phyloP scores from a whole-genome alignment of 768 basidiomycete genomes.

The Hortiboletus flavorubellus region DNA sequence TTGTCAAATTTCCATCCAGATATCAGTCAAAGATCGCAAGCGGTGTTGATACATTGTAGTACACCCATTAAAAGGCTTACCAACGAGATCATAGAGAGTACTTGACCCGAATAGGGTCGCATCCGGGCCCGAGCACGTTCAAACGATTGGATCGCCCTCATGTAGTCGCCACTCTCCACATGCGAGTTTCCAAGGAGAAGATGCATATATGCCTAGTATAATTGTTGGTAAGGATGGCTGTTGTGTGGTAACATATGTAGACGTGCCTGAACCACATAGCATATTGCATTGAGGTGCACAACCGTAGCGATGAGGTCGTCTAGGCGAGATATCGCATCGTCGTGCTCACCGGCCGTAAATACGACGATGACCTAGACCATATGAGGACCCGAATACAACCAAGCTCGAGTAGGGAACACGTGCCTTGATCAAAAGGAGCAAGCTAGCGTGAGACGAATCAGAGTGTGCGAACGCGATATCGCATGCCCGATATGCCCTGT shows the following conservation, averaged over 20 bases:
- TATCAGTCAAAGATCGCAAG: too few species aligned
- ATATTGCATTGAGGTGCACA: neutral
- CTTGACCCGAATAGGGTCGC: neutral
- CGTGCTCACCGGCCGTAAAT: neutral
- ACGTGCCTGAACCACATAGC: neutral
- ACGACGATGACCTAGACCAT: neutral
- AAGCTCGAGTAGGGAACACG: neutral
- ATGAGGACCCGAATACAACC: rapidly evolving
- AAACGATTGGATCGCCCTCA: neutral
- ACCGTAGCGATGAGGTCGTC: neutral
- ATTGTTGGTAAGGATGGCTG: neutral
- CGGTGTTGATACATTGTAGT: too few species aligned
- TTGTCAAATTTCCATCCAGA: too few species aligned
- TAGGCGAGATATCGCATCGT: neutral
- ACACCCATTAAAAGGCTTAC: neutral
- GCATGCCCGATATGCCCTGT: neutral
- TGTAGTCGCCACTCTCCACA: neutral
- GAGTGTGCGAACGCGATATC: neutral
- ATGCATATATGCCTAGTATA: neutral
- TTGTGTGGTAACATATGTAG: too few species aligned
- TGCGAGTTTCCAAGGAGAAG: neutral
- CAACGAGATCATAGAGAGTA: neutral
- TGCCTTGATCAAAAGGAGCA: neutral
- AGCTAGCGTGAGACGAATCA: neutral
- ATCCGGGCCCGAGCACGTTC: neutral